Percentiles rank a stretch among this genome's conserved stretches.
phyloP scores from a whole-genome alignment of 1,284 basidiomycete genomes.

The Cronartium quercuum region DNA sequence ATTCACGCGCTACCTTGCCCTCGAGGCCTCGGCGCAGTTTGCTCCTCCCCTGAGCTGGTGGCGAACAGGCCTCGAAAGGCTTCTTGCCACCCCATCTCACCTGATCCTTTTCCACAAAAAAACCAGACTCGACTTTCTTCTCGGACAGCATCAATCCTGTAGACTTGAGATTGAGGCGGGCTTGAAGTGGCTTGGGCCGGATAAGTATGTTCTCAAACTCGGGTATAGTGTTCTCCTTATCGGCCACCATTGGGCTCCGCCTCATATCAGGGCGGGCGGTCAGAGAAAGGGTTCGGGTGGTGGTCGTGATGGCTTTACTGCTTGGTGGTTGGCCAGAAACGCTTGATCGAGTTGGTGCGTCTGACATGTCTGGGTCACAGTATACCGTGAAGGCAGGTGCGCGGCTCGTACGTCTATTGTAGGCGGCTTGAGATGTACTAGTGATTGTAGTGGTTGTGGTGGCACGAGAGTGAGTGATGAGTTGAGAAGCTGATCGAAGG shows the following conservation, averaged over 20 bases:
- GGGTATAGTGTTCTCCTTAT: background rate
- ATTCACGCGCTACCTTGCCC: background rate
- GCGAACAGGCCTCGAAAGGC: background rate
- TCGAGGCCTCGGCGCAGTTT: too few species aligned
- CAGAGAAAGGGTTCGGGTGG: background rate
- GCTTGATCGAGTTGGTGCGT: too few species aligned
- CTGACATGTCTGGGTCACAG: too few species aligned
- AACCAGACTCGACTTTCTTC: background rate
- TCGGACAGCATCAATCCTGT: background rate
- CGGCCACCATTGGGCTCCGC: background rate
- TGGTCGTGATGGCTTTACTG: too few species aligned
- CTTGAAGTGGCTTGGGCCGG: background rate
- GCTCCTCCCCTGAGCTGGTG: background rate
- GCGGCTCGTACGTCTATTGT: background rate
- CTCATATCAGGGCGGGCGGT: background rate
- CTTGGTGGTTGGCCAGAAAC: too few species aligned
- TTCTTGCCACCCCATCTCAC: background rate
- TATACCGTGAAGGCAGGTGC: too few species aligned
- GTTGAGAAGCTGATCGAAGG: background rate
- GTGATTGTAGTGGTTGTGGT: background rate
- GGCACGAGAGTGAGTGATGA: background rate
- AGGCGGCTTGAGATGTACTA: background rate
- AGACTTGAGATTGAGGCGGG: background rate
- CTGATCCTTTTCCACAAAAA: background rate
- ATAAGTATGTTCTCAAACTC: background rate